Percentiles rank a stretch among this genome's conserved stretches.
Evolutionary conservation across 2,329 filamentous ascomycete genomes (phyloP).

Genomic region (Claviceps pusilla): DNA sequence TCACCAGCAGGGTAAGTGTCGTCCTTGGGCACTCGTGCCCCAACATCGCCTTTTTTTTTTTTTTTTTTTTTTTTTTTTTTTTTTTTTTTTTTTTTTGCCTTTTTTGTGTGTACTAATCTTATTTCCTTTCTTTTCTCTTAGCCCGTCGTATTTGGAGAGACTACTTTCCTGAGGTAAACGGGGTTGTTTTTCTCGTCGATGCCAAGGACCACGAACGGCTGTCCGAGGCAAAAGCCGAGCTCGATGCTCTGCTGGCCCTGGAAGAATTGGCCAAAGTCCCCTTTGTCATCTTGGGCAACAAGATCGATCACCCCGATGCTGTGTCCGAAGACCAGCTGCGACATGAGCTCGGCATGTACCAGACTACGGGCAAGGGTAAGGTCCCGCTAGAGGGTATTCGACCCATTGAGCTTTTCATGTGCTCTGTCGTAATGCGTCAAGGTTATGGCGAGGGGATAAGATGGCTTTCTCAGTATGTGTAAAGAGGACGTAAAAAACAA

Average conservation of each 20-base stretch:
- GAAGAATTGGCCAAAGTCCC: constrained; percentile 92
- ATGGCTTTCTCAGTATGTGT: constrained; percentile 88
- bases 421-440: constrained; percentile 95
- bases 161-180: constrained; percentile 91
- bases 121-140: constrained; percentile 21
- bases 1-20: constrained; percentile 63
- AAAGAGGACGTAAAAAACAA: constrained; percentile 16
- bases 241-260: constrained; percentile 90
- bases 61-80: constrained; percentile 7
- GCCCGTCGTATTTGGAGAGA: constrained; percentile 91
- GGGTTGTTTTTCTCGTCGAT: constrained; percentile 95
- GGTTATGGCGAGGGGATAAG: constrained; percentile 83
- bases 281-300: constrained; percentile 93
- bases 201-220: constrained; percentile 95
- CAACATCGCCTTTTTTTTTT: background rate
- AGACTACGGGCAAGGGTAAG: constrained; percentile 94
- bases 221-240: constrained; percentile 85
- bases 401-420: constrained; percentile 97
- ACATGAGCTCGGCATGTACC: constrained; percentile 82
- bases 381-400: constrained; percentile 81
- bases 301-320: constrained; percentile 96
- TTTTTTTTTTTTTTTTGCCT: background rate
- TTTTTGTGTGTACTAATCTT: background rate
- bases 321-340: constrained; percentile 91
- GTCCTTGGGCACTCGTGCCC: background rate